Evolutionary conservation across 306 rosid genomes (phyloP), one percentile per base, ranked within the genome.

Genomic region (Begonia peltatifolia): DNA sequence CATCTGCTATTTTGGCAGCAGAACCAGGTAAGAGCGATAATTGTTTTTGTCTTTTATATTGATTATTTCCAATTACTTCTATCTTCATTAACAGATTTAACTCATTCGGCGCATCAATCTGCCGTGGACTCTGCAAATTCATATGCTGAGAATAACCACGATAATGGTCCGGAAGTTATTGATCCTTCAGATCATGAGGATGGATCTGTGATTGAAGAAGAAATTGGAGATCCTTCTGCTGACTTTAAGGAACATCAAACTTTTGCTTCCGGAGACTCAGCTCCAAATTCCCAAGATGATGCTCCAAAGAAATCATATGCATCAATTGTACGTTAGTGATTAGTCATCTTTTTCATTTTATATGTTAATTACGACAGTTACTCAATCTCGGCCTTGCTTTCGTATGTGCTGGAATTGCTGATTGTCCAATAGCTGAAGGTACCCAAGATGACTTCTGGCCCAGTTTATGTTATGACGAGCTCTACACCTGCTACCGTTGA

Each of bases 241-340:
- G 68, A 76, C 36, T 50, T 63, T 57, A 70, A 30, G 70, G 76
- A 74, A 57, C 71, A 60, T 47, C 70, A 71, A 58, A 67, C 50
- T 49, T 67, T 75, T 70, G 44, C 77, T 22, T 63, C 22, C 47
- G 74, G 58, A 20, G 87, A 73, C 47, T 56, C 79, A 35, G 54
- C 79, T 69, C 85, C 84, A 54, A 75, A 71, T 41, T 42, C 66
- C 51, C 88, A 63, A 83, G 93, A 86, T 58, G 94, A 81, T 65
- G 82, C 72, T 42, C 89, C 83, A 41, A 92, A 50, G 71, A 65
- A 72, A 62, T 83, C 99, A 53, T 86, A 92, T 79, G 99, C 99
- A 13, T 71, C 84, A 43, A 92, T 92, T 64, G 96, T 92, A 74
- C 66, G 99, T 83, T 50, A 65, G 9, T 5, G 38, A 30, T 30